phyloP scores from a whole-genome alignment of 805 yeast species.

The Clavispora carvajalis region DNA sequence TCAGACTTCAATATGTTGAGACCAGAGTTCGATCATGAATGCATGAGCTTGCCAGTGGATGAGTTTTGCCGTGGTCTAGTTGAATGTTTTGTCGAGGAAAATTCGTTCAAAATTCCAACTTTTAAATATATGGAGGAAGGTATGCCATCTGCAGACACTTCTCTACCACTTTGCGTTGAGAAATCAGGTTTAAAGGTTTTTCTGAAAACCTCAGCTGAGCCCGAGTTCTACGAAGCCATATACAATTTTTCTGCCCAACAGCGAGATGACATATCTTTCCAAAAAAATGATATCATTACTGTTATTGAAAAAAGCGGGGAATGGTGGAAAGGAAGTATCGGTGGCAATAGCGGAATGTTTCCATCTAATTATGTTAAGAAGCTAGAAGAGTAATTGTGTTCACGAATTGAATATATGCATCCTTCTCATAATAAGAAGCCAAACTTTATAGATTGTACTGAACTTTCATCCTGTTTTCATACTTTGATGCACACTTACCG shows the following conservation, averaged over 20 bases:
- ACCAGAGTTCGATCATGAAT: neutral
- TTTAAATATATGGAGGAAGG: neutral
- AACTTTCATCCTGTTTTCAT: slow-evolving; percentile 10
- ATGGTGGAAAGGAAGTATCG: slow-evolving; percentile 36
- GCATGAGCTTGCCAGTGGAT: neutral
- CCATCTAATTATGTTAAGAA: slow-evolving; percentile 28
- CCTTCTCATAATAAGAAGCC: neutral
- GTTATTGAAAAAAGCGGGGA: slow-evolving; percentile 26
- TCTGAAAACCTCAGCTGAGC: neutral
- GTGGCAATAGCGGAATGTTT: slow-evolving; percentile 26
- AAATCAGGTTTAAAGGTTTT: neutral
- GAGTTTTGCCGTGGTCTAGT: neutral
- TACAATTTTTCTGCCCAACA: slow-evolving; percentile 34
- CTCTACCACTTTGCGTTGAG: neutral
- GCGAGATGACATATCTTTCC: slow-evolving; percentile 39
- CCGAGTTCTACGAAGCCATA: slow-evolving; percentile 31
- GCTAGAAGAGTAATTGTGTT: neutral
- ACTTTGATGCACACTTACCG: slow-evolving; percentile 38
- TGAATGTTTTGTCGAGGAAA: neutral
- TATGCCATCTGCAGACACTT: neutral
- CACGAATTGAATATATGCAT: neutral
- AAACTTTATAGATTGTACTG: neutral
- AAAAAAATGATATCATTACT: slow-evolving; percentile 38
- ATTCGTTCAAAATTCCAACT: neutral
- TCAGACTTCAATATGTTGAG: neutral